Evolutionary conservation across 306 rosid species (phyloP).

Genomic region (Cercis canadensis): DNA sequence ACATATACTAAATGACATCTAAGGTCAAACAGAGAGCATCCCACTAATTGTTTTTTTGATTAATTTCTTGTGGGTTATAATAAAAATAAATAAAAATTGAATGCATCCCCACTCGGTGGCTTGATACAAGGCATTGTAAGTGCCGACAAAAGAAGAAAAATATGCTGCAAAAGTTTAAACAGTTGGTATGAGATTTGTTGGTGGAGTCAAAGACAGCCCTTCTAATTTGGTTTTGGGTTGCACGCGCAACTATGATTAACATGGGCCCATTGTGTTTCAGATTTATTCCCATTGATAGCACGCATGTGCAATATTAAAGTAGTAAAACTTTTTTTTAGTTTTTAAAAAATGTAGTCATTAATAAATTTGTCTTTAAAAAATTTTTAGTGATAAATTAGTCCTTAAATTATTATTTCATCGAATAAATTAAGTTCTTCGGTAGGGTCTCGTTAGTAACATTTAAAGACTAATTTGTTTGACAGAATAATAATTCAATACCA

Average conservation of each 20-base stretch:
- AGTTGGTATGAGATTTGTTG: not conserved
- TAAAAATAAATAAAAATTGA: not conserved
- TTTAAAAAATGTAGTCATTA: too few relatives aligned
- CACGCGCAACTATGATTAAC: conserved; percentile 45
- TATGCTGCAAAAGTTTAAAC: not conserved
- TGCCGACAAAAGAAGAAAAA: conserved; percentile 18
- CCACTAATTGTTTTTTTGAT: not conserved
- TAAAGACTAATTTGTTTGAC: too few relatives aligned
- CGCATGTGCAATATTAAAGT: not conserved
- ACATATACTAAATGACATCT: not conserved
- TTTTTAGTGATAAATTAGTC: too few relatives aligned
- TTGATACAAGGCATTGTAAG: conserved; percentile 23
- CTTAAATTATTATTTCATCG: too few relatives aligned
- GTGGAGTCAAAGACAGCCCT: conserved; percentile 27
- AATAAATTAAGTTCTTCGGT: too few relatives aligned
- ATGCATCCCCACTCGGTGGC: conserved; percentile 16
- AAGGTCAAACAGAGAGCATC: not conserved
- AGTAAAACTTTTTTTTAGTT: too few relatives aligned
- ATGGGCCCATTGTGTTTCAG: conserved; percentile 22
- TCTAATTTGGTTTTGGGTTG: conserved; percentile 20
- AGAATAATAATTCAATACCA: too few relatives aligned
- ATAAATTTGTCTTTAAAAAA: too few relatives aligned
- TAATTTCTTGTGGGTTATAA: not conserved
- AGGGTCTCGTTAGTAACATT: too few relatives aligned
- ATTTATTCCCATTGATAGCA: conserved; percentile 7